phyloP scores from a whole-genome alignment of 768 basidiomycete genomes.

The Naganishia kalamii region DNA sequence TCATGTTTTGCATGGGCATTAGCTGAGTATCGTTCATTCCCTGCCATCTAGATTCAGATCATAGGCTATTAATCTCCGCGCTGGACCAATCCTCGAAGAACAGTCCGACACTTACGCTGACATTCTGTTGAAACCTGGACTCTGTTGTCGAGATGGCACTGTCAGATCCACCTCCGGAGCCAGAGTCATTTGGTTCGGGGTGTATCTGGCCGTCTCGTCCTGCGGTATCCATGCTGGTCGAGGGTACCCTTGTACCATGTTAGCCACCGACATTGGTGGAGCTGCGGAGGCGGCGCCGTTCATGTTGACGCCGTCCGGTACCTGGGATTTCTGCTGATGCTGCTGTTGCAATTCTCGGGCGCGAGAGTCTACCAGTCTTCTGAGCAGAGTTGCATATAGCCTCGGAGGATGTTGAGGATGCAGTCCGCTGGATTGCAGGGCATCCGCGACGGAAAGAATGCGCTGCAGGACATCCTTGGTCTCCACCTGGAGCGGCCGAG shows the following conservation, averaged over 20 bases:
- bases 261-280: no score
- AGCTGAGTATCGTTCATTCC: background rate
- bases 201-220: background rate
- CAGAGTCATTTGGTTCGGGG: background rate
- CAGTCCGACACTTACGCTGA: background rate
- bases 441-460: constrained; percentile 7
- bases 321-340: constrained; percentile 50
- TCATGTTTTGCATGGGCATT: background rate
- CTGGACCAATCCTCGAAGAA: background rate
- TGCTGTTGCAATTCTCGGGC: background rate
- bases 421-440: constrained; percentile 7
- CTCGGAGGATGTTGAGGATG: constrained; percentile 67
- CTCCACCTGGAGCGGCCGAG: background rate
- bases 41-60: background rate
- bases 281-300: background rate
- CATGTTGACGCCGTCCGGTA: background rate
- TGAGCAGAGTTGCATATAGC: constrained; percentile 58
- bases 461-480: constrained; percentile 6
- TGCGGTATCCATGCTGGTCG: background rate
- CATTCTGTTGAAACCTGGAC: background rate
- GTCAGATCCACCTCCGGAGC: constrained; percentile 2
- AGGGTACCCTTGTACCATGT: background rate
- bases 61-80: background rate
- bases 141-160: constrained; percentile 6
- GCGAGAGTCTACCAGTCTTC: constrained; percentile 10